Evolutionary conservation across 2,329 filamentous ascomycete species (phyloP).

Genomic region (Scopulariopsis brevicaulis): DNA sequence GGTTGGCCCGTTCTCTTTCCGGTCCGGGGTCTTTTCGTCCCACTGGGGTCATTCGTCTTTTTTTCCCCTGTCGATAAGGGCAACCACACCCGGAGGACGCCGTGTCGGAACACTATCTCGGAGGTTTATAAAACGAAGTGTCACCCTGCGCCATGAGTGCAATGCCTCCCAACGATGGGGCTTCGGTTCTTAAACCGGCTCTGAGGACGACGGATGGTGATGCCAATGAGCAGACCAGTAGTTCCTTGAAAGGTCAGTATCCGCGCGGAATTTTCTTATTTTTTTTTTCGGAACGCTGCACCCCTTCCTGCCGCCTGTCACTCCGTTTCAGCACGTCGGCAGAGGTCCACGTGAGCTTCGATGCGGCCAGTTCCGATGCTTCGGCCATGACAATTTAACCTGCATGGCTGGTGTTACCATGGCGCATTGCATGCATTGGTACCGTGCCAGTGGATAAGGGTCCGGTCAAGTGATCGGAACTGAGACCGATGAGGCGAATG

Average conservation of each 20-base stretch:
- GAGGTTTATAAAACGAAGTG: neutral
- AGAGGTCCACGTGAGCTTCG: neutral
- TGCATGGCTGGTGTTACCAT: neutral
- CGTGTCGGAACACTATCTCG: neutral
- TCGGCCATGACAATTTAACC: neutral
- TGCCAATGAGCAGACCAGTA: neutral
- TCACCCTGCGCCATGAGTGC: neutral
- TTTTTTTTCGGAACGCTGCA: neutral
- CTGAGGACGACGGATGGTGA: neutral
- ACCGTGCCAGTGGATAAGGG: neutral
- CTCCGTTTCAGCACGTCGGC: neutral
- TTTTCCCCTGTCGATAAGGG: neutral
- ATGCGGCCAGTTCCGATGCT: neutral
- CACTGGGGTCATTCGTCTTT: neutral
- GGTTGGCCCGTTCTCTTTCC: neutral
- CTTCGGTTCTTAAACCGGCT: constrained; percentile 1
- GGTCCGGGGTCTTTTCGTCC: neutral
- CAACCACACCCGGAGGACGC: neutral
- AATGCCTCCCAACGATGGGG: neutral
- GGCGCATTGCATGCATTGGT: neutral
- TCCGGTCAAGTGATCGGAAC: neutral
- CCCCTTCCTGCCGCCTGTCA: neutral
- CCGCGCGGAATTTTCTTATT: neutral
- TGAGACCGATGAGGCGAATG: neutral
- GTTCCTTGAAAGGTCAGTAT: neutral